Percentiles rank a stretch among this genome's conserved stretches.
Evolutionary conservation across 2,329 filamentous ascomycete genomes (phyloP).

Genomic region (Fusarium miscanthi): DNA sequence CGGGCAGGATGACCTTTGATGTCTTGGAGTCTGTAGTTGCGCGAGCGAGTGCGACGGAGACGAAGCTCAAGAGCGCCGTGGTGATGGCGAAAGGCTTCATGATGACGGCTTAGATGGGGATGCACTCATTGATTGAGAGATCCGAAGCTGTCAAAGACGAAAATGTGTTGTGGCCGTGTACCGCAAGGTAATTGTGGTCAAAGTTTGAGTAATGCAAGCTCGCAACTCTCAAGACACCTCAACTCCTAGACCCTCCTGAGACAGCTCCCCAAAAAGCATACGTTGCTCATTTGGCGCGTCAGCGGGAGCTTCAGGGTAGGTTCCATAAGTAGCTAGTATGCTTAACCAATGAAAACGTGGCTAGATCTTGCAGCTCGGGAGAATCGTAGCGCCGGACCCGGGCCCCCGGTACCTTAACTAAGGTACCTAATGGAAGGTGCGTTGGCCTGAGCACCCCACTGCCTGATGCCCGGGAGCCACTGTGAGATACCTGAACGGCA

Average conservation of each 20-base stretch:
- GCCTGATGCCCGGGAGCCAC: neutral
- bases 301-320: slow-evolving; percentile 45
- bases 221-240: slow-evolving; percentile 39
- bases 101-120: slow-evolving; percentile 42
- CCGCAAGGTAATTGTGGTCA: slow-evolving; percentile 15
- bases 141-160: slow-evolving; percentile 34
- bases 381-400: slow-evolving; percentile 42
- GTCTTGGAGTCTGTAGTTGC: slow-evolving; percentile 56
- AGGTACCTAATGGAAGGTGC: neutral
- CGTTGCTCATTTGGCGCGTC: slow-evolving; percentile 50
- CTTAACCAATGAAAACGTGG: slow-evolving; percentile 43
- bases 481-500: slow-evolving; percentile 22
- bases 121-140: slow-evolving; percentile 51
- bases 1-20: slow-evolving; percentile 69
- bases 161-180: slow-evolving; percentile 23
- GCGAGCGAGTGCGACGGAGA: slow-evolving; percentile 59
- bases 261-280: slow-evolving; percentile 50
- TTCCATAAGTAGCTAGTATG: slow-evolving; percentile 19
- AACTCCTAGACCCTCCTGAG: slow-evolving; percentile 43
- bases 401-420: neutral
- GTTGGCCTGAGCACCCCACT: neutral
- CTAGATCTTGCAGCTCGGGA: slow-evolving; percentile 14
- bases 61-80: slow-evolving; percentile 69
- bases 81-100: slow-evolving; percentile 61
- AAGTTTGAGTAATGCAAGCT: slow-evolving; percentile 31